Conservation (phyloP, 2,329 filamentous ascomycete species). For the Alternaria atra region DNA sequence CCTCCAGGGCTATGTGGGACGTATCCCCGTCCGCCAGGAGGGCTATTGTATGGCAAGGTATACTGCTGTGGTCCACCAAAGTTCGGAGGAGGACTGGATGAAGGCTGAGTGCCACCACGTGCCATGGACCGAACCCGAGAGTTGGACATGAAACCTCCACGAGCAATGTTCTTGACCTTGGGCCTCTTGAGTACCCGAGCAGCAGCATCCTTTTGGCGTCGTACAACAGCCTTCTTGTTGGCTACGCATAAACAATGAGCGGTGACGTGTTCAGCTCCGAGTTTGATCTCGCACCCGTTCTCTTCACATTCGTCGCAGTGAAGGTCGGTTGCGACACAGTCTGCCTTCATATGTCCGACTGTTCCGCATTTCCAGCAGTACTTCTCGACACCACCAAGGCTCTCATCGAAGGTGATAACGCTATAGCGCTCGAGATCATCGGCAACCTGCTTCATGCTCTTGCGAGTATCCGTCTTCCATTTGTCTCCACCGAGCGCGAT, state of each 20-base stretch:
- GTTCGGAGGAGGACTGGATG: background rate
- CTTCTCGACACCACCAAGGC: conserved; percentile 12
- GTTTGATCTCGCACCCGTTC: background rate
- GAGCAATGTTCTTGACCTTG: background rate
- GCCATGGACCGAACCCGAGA: background rate
- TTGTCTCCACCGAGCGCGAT: conserved; percentile 14
- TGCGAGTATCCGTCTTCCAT: background rate
- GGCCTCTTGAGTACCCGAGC: background rate
- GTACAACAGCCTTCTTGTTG: background rate
- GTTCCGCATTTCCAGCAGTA: conserved; percentile 25
- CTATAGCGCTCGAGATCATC: conserved; percentile 14
- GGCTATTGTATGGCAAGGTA: background rate
- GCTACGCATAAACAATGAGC: conserved; percentile 15
- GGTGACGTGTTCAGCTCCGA: conserved; percentile 12
- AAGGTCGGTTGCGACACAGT: conserved; percentile 10
- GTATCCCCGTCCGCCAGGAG: background rate
- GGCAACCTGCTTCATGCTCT: conserved; percentile 13
- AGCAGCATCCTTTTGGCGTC: conserved; percentile 1
- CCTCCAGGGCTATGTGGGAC: background rate
- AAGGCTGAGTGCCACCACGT: background rate
- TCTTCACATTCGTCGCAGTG: conserved; percentile 14
- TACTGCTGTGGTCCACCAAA: background rate
- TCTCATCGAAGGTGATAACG: conserved; percentile 6
- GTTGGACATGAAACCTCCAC: background rate
- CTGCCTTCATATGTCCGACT: conserved; percentile 9